Base-by-base conservation (phyloP, 441 rosid species). In the Erysimum pusillum region DNA sequence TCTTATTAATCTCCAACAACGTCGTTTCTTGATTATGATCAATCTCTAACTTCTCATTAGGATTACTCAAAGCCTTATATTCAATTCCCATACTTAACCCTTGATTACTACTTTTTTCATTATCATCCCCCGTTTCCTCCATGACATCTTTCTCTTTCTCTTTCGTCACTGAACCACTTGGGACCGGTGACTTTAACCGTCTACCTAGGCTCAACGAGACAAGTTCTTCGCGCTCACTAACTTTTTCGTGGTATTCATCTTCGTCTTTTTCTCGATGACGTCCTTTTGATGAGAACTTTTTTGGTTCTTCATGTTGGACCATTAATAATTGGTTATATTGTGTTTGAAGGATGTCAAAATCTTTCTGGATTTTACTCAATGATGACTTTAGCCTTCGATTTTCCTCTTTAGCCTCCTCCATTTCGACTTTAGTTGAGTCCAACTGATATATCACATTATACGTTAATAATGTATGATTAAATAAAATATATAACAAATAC, bases 191-290 rank as follows among this genome's bases (percentile, higher is more conserved):
- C 13, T 79, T 32, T 53, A n/a, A 52, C 59, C 67, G 77, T 74
- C 91, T 79, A 63, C 98, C 97, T 1, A 94, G 86, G 73, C 90
- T 92, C 32, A 94, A 89, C 12, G 87, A 92, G 45, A 94, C 89
- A 66, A 90, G 88, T 31, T 79, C 82, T 56, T 79, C 78, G 0
- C 78, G 15, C 15, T 79, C 75, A 3, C 48, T 73, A 67, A 8
- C 18, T 54, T 31, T 46, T 49, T 72, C 76, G 14, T 20, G 65
- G 22, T 48, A 35, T 67, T 89, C 89, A 5, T 74, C 73, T 46
- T 83, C 85, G 32, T 79, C 84, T 15, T 4, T 67, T 25, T 69
- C 73, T 45, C 75, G 80, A 13, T 68, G 66, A 49, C 67, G 42
- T 36, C 44, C 51, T 66, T 76, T 58, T 12, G 42, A 48, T 64